phyloP scores from a whole-genome alignment of 192 early-diverging fungal species.

The Entomortierella lignicola region DNA sequence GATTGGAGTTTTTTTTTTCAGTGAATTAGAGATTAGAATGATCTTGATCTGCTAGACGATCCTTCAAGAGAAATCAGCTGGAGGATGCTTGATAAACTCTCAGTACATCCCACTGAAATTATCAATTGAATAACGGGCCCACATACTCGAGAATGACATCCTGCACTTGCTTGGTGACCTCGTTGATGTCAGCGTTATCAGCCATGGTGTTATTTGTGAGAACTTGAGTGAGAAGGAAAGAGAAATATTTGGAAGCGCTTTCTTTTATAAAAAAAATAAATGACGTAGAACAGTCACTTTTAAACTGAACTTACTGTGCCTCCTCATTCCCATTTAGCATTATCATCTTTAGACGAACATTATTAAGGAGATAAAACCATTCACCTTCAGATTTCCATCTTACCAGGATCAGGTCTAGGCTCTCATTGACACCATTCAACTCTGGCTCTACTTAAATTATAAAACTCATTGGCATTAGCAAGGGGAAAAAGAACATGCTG shows the following conservation, averaged over 20 bases:
- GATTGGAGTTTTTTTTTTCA: background rate
- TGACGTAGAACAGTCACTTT: conserved; percentile 32
- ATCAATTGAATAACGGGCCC: no score
- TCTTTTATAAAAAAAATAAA: no score
- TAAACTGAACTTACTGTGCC: background rate
- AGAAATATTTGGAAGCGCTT: background rate
- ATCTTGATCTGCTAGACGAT: background rate
- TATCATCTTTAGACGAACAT: no score
- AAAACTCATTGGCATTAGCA: background rate
- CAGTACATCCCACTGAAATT: no score
- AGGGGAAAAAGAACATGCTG: conserved; percentile 17
- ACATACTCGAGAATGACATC: conserved; percentile 52
- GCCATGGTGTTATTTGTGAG: conserved; percentile 25
- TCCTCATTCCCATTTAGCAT: no score
- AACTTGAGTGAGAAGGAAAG: background rate
- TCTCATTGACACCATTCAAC: no score
- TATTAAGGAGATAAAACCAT: no score
- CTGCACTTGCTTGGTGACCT: conserved; percentile 51
- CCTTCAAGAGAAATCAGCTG: background rate
- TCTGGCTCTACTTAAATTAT: no score
- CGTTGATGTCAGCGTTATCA: conserved; percentile 31
- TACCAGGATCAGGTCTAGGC: no score
- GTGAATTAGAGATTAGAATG: no score
- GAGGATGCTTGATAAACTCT: no score
- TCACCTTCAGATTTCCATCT: no score